These are phyloP conservation scores for rapeseed (Brassica napus) DNA, from an alignment of 345 rosid genomes.

Conservation along the genomic window DNA sequence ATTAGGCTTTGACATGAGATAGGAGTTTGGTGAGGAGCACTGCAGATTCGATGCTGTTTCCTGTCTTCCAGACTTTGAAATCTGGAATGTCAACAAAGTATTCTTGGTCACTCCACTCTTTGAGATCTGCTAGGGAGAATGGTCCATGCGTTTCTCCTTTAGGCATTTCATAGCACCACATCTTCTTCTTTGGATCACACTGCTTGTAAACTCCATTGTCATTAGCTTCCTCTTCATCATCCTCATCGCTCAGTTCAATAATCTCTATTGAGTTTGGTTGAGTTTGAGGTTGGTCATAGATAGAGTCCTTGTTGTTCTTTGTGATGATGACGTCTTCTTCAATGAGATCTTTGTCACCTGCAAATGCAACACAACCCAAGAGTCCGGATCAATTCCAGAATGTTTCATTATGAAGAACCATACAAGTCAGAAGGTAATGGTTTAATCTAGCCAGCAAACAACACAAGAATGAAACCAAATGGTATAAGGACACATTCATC, in stretches of 20 bases:
- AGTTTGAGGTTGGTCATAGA: background rate
- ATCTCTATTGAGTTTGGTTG: conserved; percentile 32
- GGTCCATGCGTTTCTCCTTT: conserved; percentile 62
- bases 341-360: conserved; percentile 21
- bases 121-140: conserved; percentile 50
- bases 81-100: conserved; percentile 45
- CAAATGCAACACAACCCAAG: background rate
- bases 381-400: background rate
- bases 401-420: background rate
- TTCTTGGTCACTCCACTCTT: conserved; percentile 53
- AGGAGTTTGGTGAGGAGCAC: conserved; percentile 41
- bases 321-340: conserved; percentile 10
- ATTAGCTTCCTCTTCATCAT: conserved; percentile 4
- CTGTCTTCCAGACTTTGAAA: conserved; percentile 69
- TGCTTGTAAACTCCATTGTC: background rate
- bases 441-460: background rate
- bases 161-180: conserved; percentile 67
- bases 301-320: conserved; percentile 14
- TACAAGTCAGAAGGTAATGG: background rate
- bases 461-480: background rate
- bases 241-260: conserved; percentile 61
- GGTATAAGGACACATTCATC: background rate
- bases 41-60: conserved; percentile 43
- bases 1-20: conserved; percentile 27
- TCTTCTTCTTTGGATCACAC: conserved; percentile 28